phyloP scores from a whole-genome alignment of 495 filamentous ascomycete species.

The Sabuloglossum arenarium region DNA sequence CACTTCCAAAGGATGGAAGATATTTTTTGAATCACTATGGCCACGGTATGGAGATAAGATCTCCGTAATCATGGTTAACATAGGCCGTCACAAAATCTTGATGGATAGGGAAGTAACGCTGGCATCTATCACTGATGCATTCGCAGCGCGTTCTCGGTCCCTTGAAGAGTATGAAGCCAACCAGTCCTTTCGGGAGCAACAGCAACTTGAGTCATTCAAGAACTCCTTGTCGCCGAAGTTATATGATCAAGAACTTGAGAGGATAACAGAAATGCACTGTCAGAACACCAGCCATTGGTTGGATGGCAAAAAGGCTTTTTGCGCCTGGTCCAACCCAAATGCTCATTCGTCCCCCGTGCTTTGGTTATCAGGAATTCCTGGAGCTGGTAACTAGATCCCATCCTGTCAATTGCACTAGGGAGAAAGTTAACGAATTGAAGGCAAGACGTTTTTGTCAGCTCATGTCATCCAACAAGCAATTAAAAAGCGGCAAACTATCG shows the following conservation, averaged over 20 bases:
- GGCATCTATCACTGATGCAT: not conserved
- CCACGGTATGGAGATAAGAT: not conserved
- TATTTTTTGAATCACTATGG: conserved; percentile 4
- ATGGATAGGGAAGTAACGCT: conserved; percentile 4
- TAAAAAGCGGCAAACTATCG: not conserved
- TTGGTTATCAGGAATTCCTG: conserved; percentile 18
- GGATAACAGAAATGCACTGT: conserved; percentile 3
- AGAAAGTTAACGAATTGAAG: not conserved
- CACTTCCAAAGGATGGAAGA: not conserved
- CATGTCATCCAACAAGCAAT: not conserved
- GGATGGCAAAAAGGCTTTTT: conserved; percentile 8
- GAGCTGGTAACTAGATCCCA: conserved; percentile 7
- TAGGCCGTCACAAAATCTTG: not conserved
- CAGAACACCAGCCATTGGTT: conserved; percentile 11
- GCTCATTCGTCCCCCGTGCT: conserved; percentile 4
- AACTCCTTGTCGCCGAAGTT: conserved; percentile 6
- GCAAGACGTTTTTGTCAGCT: conserved; percentile 3
- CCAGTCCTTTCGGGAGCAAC: conserved; percentile 3
- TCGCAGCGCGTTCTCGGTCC: not conserved
- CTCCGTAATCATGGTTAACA: conserved; percentile 1
- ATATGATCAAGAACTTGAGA: conserved; percentile 9
- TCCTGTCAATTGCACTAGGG: not conserved
- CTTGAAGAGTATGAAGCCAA: conserved; percentile 5
- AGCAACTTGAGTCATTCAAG: conserved; percentile 7
- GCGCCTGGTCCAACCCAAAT: conserved; percentile 8